These are phyloP conservation scores for Prunus mira DNA, from an alignment of 306 rosid genomes.

Conservation along the genomic window DNA sequence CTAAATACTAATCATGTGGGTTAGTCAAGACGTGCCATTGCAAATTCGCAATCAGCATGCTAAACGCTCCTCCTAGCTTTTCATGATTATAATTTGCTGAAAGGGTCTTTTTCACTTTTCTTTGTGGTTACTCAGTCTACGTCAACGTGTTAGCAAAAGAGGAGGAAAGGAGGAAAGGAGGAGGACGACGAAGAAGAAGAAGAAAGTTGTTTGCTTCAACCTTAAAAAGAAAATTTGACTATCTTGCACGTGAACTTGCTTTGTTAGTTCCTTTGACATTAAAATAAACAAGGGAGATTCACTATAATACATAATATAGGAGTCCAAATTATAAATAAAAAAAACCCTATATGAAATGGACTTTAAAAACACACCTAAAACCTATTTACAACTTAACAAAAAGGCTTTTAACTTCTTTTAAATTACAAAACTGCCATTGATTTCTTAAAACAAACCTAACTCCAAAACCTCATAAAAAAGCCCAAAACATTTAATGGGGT, in stretches of 20 bases:
- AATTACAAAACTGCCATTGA: too few relatives aligned
- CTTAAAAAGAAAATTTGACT: not conserved
- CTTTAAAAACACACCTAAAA: too few relatives aligned
- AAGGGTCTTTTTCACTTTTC: not conserved
- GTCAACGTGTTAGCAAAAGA: not conserved
- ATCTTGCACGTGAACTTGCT: not conserved
- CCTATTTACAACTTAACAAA: too few relatives aligned
- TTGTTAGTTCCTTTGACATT: not conserved
- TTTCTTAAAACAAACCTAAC: too few relatives aligned
- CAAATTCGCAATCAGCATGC: slow-evolving; percentile 4
- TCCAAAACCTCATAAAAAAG: too few relatives aligned
- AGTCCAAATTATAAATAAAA: too few relatives aligned
- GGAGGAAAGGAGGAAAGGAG: too few relatives aligned
- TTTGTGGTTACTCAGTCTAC: slow-evolving; percentile 1
- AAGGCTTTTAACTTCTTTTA: too few relatives aligned
- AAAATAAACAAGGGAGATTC: not conserved
- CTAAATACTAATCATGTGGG: not conserved
- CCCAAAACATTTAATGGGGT: too few relatives aligned
- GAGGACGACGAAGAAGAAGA: not conserved
- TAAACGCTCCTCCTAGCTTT: not conserved
- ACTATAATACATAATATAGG: too few relatives aligned
- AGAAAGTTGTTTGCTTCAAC: not conserved
- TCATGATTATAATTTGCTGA: not conserved
- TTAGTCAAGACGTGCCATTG: not conserved
- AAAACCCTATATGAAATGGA: too few relatives aligned